Evolutionary conservation across 176 grass and related monocot species (phyloP), one percentile per base, ranked within the genome.

Genomic region (Avena insularis): DNA sequence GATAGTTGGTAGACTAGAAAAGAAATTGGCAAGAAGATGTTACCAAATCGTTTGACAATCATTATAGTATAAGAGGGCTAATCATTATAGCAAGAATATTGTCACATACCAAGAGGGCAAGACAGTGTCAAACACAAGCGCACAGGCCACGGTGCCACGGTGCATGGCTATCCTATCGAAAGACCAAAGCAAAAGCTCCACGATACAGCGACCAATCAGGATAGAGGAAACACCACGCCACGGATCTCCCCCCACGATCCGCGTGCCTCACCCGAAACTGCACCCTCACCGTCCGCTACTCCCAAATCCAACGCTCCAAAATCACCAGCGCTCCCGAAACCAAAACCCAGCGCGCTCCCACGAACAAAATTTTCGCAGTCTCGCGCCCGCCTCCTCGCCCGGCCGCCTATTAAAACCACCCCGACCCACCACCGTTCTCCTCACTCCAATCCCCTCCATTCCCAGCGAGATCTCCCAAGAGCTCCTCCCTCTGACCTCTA

Each of bases 201-300:
- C 40, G 40, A 43, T 43, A 43, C 0, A 1, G 40, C 0, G 40
- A 43, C 6, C 47, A 90, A 87, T 83, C 56, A 83, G 56, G 71
- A 6, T 14, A 12, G 56, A 73, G 13, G 6, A 74, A 48, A 0
- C 15, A 53, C 7, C 64, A 54, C 12, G 33, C 84, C 84, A 33
- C 88, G 84, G 88, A 90, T 90, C 84, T 1, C 0, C 0, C 43
- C 54, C 64, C 21, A 87, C 46, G 79, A 90, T 90, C 89, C 80
- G 89, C 21, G 55, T 72, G 46, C 12, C 33, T 63, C 71, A 9
- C 56, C 0, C 23, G 3, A 65, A 47, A 47, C 2, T 0, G 0
- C 3, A 90, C 66, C 35, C 0, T 0, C 59, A 1, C 63, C 89
- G 60, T 83, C 65, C 84, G 2, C 14, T 1, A 2, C 0, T 1